Conservation (phyloP, 768 basidiomycete genomes). For the Tephrocybe sp. region DNA sequence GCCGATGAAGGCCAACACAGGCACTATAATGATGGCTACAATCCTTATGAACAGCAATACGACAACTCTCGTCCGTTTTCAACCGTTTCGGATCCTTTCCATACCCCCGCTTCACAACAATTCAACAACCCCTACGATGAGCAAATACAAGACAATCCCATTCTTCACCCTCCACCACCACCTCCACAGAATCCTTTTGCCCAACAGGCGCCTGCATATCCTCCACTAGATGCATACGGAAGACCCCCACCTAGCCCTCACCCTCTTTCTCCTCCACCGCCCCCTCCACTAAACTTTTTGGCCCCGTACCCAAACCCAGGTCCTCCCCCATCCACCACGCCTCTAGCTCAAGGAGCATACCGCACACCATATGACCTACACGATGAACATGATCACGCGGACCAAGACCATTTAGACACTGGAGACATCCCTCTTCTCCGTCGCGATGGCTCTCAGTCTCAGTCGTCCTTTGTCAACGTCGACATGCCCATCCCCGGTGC, state of each 20-base stretch:
- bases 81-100: conserved; percentile 9
- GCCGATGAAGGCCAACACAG: conserved; percentile 64
- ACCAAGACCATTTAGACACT: conserved; percentile 44
- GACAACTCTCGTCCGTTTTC: conserved; percentile 18
- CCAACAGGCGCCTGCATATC: conserved; percentile 11
- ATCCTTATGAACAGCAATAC: conserved; percentile 48
- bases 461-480: conserved; percentile 22
- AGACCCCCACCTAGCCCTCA: conserved; percentile 12
- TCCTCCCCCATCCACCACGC: conserved; percentile 24
- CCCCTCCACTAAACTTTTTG: conserved; percentile 10
- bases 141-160: conserved; percentile 23
- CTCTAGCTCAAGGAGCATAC: conserved; percentile 17
- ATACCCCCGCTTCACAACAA: conserved; percentile 17
- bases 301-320: conserved; percentile 19
- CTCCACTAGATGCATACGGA: conserved; percentile 7
- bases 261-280: conserved; percentile 15
- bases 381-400: conserved; percentile 28
- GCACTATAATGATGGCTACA: conserved; percentile 70
- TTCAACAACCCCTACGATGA: neutral
- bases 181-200: conserved; percentile 19
- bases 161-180: conserved; percentile 27
- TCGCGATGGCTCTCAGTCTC: conserved; percentile 33
- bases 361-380: conserved; percentile 38
- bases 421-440: conserved; percentile 70
- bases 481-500: conserved; percentile 40